These are phyloP conservation scores for Chaetomium olivaceum DNA, from an alignment of 2,329 filamentous ascomycete species.

Conservation along the genomic window DNA sequence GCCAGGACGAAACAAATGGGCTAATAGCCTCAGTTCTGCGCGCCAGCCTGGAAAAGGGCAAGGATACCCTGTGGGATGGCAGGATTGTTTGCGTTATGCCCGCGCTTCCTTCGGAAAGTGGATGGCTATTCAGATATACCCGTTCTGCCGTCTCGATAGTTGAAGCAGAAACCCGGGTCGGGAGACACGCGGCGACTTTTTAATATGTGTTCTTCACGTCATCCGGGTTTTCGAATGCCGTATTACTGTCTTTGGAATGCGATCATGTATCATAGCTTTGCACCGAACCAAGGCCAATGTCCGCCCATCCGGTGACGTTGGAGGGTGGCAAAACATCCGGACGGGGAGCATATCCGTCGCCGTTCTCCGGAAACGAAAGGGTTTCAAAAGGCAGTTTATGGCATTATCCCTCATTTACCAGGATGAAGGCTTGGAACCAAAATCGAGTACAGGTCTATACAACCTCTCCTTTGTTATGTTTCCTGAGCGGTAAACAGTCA, in stretches of 20 bases:
- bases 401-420: neutral
- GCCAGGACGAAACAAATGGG: too few relatives aligned
- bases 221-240: neutral
- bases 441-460: neutral
- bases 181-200: neutral
- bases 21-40: neutral
- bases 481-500: too few relatives aligned
- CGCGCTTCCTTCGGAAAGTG: neutral
- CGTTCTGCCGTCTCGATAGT: neutral
- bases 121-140: neutral
- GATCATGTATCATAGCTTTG: neutral
- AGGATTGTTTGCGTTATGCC: neutral
- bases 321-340: neutral
- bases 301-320: neutral
- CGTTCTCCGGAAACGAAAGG: neutral
- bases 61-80: neutral
- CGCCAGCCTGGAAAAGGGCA: neutral
- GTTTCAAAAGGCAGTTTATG: neutral
- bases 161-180: conserved; percentile 1
- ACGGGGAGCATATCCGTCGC: neutral
- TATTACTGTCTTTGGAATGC: neutral
- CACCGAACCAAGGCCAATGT: neutral
- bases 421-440: neutral
- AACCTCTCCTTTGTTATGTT: too few relatives aligned
- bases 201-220: neutral